Percentiles rank a stretch among this genome's conserved stretches.
Conservation (phyloP, 176 grass and related monocot species). For the Avena sativa region DNA sequence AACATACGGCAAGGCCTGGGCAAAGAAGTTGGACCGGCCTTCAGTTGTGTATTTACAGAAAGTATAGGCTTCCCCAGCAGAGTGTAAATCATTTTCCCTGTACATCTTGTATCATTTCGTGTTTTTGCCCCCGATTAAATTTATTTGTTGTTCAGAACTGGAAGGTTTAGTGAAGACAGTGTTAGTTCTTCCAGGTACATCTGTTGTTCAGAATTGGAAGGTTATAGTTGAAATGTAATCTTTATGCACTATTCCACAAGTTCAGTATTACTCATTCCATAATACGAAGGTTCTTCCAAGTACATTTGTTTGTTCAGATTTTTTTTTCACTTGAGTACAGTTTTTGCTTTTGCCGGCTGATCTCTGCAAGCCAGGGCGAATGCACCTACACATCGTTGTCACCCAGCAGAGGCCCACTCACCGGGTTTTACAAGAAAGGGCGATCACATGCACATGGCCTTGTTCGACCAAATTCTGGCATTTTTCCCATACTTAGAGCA, state of each 20-base stretch:
- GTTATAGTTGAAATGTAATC: neutral
- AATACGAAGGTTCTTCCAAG: neutral
- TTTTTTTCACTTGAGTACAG: neutral
- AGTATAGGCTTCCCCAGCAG: constrained; percentile 31
- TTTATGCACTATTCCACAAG: neutral
- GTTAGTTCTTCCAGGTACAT: neutral
- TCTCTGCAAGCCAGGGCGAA: neutral
- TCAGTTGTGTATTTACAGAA: constrained; percentile 37
- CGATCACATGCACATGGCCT: neutral
- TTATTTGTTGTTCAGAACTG: neutral
- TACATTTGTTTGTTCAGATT: too few species aligned
- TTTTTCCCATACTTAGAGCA: too few species aligned
- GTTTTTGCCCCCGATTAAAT: neutral
- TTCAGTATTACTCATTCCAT: neutral
- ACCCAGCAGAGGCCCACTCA: neutral
- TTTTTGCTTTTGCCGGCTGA: neutral
- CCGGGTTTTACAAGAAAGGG: neutral
- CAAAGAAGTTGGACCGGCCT: constrained; percentile 22
- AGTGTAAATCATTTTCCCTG: constrained; percentile 31
- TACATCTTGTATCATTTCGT: constrained; percentile 24
- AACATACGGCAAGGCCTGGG: constrained; percentile 25
- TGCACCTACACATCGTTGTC: neutral
- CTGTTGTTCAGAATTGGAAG: constrained; percentile 11
- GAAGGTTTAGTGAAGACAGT: neutral
- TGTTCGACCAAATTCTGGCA: too few species aligned